Evolutionary conservation across 768 basidiomycete genomes (phyloP), one percentile per base, ranked within the genome.

Genomic region (Rhodocollybia butyracea): DNA sequence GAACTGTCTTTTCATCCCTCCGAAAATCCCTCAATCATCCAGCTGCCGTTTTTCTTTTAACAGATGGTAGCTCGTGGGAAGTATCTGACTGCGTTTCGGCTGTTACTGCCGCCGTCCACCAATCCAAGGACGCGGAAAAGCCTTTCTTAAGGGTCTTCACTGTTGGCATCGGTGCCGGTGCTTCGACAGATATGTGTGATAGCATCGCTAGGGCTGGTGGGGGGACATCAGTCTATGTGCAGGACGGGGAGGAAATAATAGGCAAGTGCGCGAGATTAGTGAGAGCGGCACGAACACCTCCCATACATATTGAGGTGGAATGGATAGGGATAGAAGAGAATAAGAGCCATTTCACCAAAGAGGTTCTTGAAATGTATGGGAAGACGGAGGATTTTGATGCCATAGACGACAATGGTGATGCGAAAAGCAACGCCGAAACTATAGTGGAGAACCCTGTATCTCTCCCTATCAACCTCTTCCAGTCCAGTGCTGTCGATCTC

Each of bases 161-260:
- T 13, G 11, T 59, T 12, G 60, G 60, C 17, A 55, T 61, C 21
- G 54, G 54, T 5, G 39, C 54, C 24, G 42, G 46, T 5, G 60
- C 55, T 3, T 61, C 60, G 2, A 51, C 54, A n/a, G 50, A 58
- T 21, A 58, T 42, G 21, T 60, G 57, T 27, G 58, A 60, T 10
- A 40, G 58, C 22, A 60, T 60, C 36, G 56, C 58, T 4, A 15
- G 57, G 21, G 57, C 60, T n/a, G 58, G 60, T 15, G 34, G 29
- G 2, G 54, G 55, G 7, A 32, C 46, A n/a, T 21, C 34, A 12
- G 29, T 42, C 12, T 52, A 46, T 32, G 55, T 46, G 4, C 24
- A 39, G 13, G 17, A 41, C 12, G 36, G 46, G n/a, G 55, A 57
- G 26, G 45, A 38, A 12, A 40, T 52, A n/a, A 22, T 41, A 6